These are phyloP conservation scores for Trametes cingulata DNA, from an alignment of 768 basidiomycete genomes.

Conservation along the genomic window DNA sequence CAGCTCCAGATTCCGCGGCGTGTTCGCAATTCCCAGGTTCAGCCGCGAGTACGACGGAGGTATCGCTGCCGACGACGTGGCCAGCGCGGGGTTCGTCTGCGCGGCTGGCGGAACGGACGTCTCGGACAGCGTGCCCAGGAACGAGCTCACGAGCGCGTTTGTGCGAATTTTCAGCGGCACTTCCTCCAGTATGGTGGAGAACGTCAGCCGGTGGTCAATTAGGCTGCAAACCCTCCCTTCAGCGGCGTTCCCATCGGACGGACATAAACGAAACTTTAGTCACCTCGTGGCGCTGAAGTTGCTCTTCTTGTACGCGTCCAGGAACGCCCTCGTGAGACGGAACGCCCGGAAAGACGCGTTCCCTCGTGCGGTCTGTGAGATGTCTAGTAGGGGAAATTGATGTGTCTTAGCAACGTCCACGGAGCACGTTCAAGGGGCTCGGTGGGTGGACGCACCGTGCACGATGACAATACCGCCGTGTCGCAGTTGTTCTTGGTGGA, in stretches of 20 bases:
- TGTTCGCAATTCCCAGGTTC: slow-evolving; percentile 66
- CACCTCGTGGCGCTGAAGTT: slow-evolving; percentile 88
- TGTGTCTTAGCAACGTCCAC: background rate
- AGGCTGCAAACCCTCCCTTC: slow-evolving; percentile 48
- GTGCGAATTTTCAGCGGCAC: slow-evolving; percentile 83
- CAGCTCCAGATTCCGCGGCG: slow-evolving; percentile 78
- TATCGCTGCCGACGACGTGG: slow-evolving; percentile 44
- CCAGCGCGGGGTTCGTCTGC: slow-evolving; percentile 29
- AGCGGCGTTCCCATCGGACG: slow-evolving; percentile 1
- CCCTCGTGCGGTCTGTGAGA: slow-evolving; percentile 76
- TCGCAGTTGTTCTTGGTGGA: slow-evolving; percentile 82
- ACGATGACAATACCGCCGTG: slow-evolving; percentile 86
- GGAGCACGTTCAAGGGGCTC: slow-evolving; percentile 13
- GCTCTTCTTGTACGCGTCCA: slow-evolving; percentile 77
- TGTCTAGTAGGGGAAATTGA: slow-evolving; percentile 47
- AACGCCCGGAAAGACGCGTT: slow-evolving; percentile 91
- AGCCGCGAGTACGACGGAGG: slow-evolving; percentile 67
- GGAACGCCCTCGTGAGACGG: slow-evolving; percentile 74
- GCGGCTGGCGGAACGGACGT: slow-evolving; percentile 44
- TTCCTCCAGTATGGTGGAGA: slow-evolving; percentile 84
- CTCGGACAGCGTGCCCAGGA: slow-evolving; percentile 65
- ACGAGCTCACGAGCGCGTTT: slow-evolving; percentile 77
- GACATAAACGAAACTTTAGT: slow-evolving; percentile 26
- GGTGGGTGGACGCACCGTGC: slow-evolving; percentile 53
- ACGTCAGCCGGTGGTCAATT: slow-evolving; percentile 77